Conservation (phyloP, 2,329 filamentous ascomycete genomes). For the Stachybotrys chlorohalonatus region DNA sequence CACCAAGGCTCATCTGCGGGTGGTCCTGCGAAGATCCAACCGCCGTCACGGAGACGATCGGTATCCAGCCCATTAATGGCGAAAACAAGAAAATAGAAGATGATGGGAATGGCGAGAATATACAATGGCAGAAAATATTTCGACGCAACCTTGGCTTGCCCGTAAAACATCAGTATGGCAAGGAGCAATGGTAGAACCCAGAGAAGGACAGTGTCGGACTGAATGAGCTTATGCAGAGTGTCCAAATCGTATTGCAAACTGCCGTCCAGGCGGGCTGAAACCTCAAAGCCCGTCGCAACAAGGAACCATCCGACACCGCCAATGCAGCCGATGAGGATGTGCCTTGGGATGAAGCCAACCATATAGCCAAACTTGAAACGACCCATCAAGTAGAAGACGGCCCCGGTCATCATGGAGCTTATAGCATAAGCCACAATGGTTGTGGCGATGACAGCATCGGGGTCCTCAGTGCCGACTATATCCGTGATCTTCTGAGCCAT, state of each 20-base stretch:
- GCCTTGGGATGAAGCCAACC: slow-evolving; percentile 92
- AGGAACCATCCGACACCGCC: slow-evolving; percentile 96
- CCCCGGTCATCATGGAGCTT: slow-evolving; percentile 82
- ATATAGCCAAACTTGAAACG: slow-evolving; percentile 80
- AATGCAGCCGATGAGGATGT: slow-evolving; percentile 95
- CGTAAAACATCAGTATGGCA: slow-evolving; percentile 65
- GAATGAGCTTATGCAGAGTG: slow-evolving; percentile 67
- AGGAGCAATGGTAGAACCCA: slow-evolving; percentile 76
- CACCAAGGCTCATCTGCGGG: slow-evolving; percentile 86
- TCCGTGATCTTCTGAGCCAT: slow-evolving; percentile 87
- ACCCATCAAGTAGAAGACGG: slow-evolving; percentile 89
- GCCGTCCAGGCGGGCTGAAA: slow-evolving; percentile 80
- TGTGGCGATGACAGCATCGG: slow-evolving; percentile 82
- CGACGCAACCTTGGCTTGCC: slow-evolving; percentile 67
- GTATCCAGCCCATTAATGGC: slow-evolving; percentile 60
- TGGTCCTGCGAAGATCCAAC: slow-evolving; percentile 90
- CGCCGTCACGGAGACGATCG: slow-evolving; percentile 56
- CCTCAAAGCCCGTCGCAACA: slow-evolving; percentile 83
- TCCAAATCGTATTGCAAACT: slow-evolving; percentile 72
- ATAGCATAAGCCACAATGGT: slow-evolving; percentile 86
- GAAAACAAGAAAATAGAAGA: slow-evolving; percentile 72
- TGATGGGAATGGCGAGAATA: slow-evolving; percentile 67
- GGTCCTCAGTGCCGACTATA: slow-evolving; percentile 68
- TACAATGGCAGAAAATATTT: slow-evolving; percentile 82
- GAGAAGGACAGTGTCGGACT: slow-evolving; percentile 64